Evolutionary conservation across 495 filamentous ascomycete species (phyloP), one percentile per base, ranked within the genome.

Genomic region (Parachaetomium inaequale): DNA sequence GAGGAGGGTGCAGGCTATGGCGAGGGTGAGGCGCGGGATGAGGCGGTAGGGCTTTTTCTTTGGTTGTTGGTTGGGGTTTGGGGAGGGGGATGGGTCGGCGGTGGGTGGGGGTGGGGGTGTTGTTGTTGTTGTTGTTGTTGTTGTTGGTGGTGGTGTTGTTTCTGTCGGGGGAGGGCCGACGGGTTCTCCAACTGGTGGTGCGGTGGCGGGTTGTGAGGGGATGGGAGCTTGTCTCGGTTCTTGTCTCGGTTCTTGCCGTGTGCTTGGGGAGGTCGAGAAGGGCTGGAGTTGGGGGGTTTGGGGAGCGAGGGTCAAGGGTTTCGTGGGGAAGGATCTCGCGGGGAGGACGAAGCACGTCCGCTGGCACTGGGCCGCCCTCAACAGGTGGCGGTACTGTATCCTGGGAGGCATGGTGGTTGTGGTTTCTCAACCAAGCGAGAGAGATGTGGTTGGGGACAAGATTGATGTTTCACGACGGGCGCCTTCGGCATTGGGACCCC

Each of bases 41-140:
- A 55, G 42, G 40, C 61, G 55, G n/a, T 1, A 79, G 19, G 84
- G 79, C n/a, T 83, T 79, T 64, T 84, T 23, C 17, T 61, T 43
- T n/a, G 36, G 36, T 31, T 19, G 49, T 8, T 21, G 25, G 1
- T 31, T 36, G 26, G n/a, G 31, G n/a, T 53, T 10, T 8, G 45
- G 12, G 26, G 59, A 7, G 1, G 53, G 53, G 23, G 46, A 19
- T 10, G 55, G 28, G 7, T 43, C 17, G 34, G 53, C 3, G 15
- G 60, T 6, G 8, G 42, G 21, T 4, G 53, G 10, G 3, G 32
- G 21, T 43, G 52, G 17, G 10, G 36, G 26, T 43, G 61, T 17
- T 57, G 45, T 5, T 52, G 40, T 3, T 56, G 52, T 21, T 56
- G 26, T 17, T 57, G 45, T 5, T 52, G 40, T 3, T 56, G 52